Percentiles rank a stretch among this genome's conserved stretches.
Evolutionary conservation across 139 green algal genomes (phyloP).

Genomic region (Closterium sp.): DNA sequence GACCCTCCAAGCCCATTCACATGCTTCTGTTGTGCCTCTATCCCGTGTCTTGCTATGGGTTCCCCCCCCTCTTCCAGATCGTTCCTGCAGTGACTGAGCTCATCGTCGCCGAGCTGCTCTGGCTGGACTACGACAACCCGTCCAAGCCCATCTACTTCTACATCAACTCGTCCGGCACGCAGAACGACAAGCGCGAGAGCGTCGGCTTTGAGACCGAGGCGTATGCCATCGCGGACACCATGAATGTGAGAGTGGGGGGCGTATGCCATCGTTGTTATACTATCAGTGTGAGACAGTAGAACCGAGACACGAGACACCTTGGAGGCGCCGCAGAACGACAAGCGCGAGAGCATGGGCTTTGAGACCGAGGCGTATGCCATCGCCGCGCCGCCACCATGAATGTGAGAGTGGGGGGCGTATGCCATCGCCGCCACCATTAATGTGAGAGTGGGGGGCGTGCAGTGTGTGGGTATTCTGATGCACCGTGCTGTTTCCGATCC

Average conservation of each 20-base stretch:
- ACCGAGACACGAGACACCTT: too few species aligned
- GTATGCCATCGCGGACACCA: slow-evolving; percentile 85
- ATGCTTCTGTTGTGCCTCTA: not conserved
- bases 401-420: too few species aligned
- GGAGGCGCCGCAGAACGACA: slow-evolving; percentile 48
- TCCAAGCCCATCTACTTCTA: slow-evolving; percentile 92
- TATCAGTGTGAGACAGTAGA: too few species aligned
- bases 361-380: slow-evolving; percentile 92
- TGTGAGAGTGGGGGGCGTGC: too few species aligned
- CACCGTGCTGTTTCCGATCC: too few species aligned
- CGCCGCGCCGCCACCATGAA: slow-evolving; percentile 76
- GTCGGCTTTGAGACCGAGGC: slow-evolving; percentile 92
- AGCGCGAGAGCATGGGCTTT: slow-evolving; percentile 71
- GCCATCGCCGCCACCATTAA: too few species aligned
- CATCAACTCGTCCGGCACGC: slow-evolving; percentile 89
- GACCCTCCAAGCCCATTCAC: not conserved
- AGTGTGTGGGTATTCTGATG: too few species aligned
- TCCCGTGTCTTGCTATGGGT: not conserved
- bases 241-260: slow-evolving; percentile 48
- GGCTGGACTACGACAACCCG: slow-evolving; percentile 86
- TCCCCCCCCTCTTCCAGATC: slow-evolving; percentile 64
- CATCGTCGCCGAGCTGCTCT: slow-evolving; percentile 95
- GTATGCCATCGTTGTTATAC: too few species aligned
- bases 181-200: slow-evolving; percentile 54
- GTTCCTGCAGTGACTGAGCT: slow-evolving; percentile 97